Evolutionary conservation across 75 land plant genomes (phyloP).

Genomic region (Isoetes taiwanensis): DNA sequence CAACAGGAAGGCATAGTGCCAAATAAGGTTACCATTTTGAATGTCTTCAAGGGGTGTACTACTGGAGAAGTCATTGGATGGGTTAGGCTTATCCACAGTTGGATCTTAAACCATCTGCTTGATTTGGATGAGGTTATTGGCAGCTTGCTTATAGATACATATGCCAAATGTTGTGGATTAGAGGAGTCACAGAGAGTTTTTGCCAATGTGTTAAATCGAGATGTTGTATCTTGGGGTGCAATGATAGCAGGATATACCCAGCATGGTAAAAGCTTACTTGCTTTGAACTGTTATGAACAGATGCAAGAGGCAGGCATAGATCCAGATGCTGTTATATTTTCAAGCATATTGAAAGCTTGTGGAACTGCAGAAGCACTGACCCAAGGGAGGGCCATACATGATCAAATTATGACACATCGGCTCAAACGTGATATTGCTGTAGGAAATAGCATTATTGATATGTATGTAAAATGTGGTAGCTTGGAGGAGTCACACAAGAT

Average conservation of each 20-base stretch:
- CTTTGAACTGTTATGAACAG: not conserved
- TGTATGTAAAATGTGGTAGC: slow-evolving; percentile 3
- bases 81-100: no score
- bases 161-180: not conserved
- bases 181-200: not conserved
- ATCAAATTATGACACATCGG: no score
- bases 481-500: not conserved
- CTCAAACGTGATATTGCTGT: no score
- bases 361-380: slow-evolving; percentile 2
- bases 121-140: no score
- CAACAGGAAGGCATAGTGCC: slow-evolving; percentile 10
- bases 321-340: slow-evolving; percentile 17
- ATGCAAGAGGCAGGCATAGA: slow-evolving; percentile 1
- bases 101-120: no score
- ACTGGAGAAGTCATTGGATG: no score
- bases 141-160: no score
- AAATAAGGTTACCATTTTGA: slow-evolving; percentile 11
- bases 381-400: slow-evolving; percentile 13
- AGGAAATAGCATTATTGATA: no score
- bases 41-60: no score
- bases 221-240: slow-evolving; percentile 18
- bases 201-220: not conserved
- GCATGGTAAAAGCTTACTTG: slow-evolving; percentile 13
- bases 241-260: slow-evolving; percentile 20
- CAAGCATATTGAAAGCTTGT: slow-evolving; percentile 10